These are phyloP conservation scores for Metschnikowia lunata DNA, from an alignment of 805 yeast genomes.

Conservation along the genomic window DNA sequence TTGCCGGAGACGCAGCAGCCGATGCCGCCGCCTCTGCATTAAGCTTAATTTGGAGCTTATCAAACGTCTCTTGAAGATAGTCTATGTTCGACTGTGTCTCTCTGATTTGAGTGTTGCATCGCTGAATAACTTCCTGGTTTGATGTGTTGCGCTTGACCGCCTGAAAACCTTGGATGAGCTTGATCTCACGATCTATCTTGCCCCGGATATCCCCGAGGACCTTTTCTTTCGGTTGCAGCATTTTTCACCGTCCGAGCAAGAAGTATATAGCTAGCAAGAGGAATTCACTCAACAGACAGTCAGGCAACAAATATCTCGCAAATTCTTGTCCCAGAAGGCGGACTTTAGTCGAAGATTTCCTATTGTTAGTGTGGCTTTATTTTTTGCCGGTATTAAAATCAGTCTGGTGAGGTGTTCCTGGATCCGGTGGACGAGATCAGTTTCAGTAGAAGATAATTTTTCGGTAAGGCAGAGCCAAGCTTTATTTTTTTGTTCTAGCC, in stretches of 20 bases:
- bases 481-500: no score
- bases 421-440: no score
- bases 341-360: no score
- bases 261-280: no score
- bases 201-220: slow-evolving; percentile 63
- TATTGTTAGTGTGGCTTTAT: no score
- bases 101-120: slow-evolving; percentile 83
- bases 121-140: slow-evolving; percentile 80
- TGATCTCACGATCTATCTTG: slow-evolving; percentile 84
- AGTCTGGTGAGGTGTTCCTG: no score
- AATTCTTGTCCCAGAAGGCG: no score
- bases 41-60: slow-evolving; percentile 47
- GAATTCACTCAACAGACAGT: no score
- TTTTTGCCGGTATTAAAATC: no score
- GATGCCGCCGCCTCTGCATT: slow-evolving; percentile 6
- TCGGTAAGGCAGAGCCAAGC: no score
- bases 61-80: slow-evolving; percentile 74
- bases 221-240: slow-evolving; percentile 22
- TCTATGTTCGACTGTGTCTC: slow-evolving; percentile 91
- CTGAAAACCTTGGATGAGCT: slow-evolving; percentile 84
- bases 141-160: slow-evolving; percentile 72
- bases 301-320: no score
- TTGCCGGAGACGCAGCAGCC: not conserved
- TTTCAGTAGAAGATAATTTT: no score
- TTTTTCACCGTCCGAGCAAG: not conserved